phyloP scores from a whole-genome alignment of 176 grass and related monocot species.

The Zoysia japonica region DNA sequence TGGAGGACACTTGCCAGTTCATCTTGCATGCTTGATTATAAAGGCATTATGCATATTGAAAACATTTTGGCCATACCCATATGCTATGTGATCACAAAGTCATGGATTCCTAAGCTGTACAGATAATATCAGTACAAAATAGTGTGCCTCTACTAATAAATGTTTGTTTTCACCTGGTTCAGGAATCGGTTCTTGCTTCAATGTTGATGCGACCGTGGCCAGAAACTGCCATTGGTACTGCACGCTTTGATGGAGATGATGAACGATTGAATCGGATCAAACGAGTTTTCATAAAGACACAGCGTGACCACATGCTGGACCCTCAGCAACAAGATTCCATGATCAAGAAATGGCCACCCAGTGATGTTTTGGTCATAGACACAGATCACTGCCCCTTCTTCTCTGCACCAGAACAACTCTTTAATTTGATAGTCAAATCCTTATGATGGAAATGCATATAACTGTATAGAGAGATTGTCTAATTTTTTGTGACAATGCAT shows the following conservation, averaged over 20 bases:
- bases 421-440: slow-evolving; percentile 56
- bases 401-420: slow-evolving; percentile 55
- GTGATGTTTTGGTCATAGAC: slow-evolving; percentile 57
- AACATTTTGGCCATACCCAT: not conserved
- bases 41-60: not conserved
- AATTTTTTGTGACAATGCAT: slow-evolving; percentile 34
- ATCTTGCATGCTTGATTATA: not conserved
- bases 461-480: not conserved
- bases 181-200: slow-evolving; percentile 65
- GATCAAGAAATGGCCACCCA: slow-evolving; percentile 72
- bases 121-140: not conserved
- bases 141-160: slow-evolving; percentile 22
- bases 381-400: slow-evolving; percentile 75
- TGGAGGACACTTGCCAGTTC: not conserved
- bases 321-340: slow-evolving; percentile 68
- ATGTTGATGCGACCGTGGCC: slow-evolving; percentile 69
- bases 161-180: slow-evolving; percentile 4
- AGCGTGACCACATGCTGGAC: slow-evolving; percentile 54
- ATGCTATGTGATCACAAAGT: not conserved
- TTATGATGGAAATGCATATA: slow-evolving; percentile 43
- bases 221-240: slow-evolving; percentile 34
- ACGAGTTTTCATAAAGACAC: slow-evolving; percentile 58
- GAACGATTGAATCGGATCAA: slow-evolving; percentile 43
- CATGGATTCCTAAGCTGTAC: not conserved
- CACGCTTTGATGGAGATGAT: slow-evolving; percentile 44